phyloP scores from a whole-genome alignment of 306 rosid species.

The Dryas drummondii region DNA sequence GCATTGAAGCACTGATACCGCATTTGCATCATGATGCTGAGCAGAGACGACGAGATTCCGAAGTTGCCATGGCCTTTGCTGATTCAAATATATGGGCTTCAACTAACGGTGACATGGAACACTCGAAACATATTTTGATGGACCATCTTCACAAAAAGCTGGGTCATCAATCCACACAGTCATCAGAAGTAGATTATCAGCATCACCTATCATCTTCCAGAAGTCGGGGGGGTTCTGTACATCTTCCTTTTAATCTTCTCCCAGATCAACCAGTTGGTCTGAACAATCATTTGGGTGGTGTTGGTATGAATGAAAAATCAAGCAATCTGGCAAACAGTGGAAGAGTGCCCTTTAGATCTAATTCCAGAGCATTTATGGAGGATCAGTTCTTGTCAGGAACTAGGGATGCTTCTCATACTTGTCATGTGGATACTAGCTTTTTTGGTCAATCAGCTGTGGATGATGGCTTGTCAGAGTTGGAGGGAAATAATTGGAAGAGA shows the following conservation, averaged over 20 bases:
- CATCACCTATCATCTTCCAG: conserved; percentile 47
- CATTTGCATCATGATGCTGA: conserved; percentile 47
- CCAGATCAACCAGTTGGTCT: conserved; percentile 47
- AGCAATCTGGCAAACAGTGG: conserved; percentile 41
- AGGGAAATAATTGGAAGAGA: conserved; percentile 42
- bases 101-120: conserved; percentile 40
- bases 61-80: conserved; percentile 28
- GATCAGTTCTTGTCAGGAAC: conserved; percentile 40
- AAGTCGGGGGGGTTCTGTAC: conserved; percentile 40
- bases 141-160: conserved; percentile 46
- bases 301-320: conserved; percentile 42
- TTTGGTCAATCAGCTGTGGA: no score
- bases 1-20: conserved; percentile 39
- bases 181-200: conserved; percentile 47
- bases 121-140: conserved; percentile 42
- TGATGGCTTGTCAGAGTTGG: conserved; percentile 42
- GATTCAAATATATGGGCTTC: conserved; percentile 46
- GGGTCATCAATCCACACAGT: conserved; percentile 39
- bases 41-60: conserved; percentile 45
- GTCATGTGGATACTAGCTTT: conserved; percentile 29
- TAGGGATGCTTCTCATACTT: conserved; percentile 42
- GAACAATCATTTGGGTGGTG: conserved; percentile 36
- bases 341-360: conserved; percentile 43
- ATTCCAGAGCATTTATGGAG: conserved; percentile 48
- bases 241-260: conserved; percentile 48